Evolutionary conservation across 768 basidiomycete species (phyloP).

Genomic region (Boletus rubescentipes): DNA sequence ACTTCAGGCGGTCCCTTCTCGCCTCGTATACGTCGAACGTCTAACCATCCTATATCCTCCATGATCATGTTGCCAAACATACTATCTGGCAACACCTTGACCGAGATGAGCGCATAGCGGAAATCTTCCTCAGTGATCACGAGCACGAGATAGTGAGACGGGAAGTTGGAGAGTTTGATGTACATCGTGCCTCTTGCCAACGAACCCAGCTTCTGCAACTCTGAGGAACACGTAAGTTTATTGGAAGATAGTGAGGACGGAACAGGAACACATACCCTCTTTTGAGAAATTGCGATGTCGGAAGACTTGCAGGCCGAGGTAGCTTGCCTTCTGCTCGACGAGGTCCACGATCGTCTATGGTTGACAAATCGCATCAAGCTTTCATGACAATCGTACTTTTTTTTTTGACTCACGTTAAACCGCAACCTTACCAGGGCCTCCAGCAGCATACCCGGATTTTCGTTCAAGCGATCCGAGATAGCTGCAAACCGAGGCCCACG

Average conservation of each 20-base stretch:
- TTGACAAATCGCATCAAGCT: not conserved
- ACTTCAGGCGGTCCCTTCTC: slow-evolving; percentile 32
- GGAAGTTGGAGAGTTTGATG: slow-evolving; percentile 76
- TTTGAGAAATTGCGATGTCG: slow-evolving; percentile 63
- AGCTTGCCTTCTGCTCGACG: slow-evolving; percentile 81
- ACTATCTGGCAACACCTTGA: slow-evolving; percentile 51
- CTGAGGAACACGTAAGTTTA: slow-evolving; percentile 37
- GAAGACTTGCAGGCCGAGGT: slow-evolving; percentile 78
- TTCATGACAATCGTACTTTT: not conserved
- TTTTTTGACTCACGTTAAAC: slow-evolving; percentile 50
- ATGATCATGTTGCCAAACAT: slow-evolving; percentile 62
- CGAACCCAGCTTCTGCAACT: slow-evolving; percentile 68
- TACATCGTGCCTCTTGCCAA: slow-evolving; percentile 62
- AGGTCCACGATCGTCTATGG: slow-evolving; percentile 82
- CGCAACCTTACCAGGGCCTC: slow-evolving; percentile 60
- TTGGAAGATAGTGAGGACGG: not conserved
- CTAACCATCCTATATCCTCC: slow-evolving; percentile 79
- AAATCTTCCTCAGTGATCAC: slow-evolving; percentile 77
- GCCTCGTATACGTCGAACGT: slow-evolving; percentile 64
- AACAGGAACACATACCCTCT: slow-evolving; percentile 48
- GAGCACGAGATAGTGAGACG: slow-evolving; percentile 80
- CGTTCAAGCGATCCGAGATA: slow-evolving; percentile 64
- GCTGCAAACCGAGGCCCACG: slow-evolving; percentile 63
- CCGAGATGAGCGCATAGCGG: slow-evolving; percentile 78
- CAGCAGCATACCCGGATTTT: slow-evolving; percentile 59